Conservation (phyloP, 2,329 filamentous ascomycete species). For the Thielaviopsis ethacetica region DNA sequence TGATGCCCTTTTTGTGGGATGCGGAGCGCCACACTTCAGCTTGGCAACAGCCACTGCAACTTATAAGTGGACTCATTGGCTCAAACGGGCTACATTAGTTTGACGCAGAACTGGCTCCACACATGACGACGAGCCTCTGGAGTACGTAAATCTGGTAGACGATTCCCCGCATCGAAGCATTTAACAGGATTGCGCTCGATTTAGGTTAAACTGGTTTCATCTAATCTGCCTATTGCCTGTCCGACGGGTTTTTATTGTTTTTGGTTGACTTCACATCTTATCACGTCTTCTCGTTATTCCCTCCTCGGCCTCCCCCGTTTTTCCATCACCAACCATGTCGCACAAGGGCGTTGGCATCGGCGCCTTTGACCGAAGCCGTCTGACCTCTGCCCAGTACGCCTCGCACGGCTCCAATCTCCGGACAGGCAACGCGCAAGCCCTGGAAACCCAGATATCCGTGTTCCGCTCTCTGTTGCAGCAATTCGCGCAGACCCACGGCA, state of each 20-base stretch:
- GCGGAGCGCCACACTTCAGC: background rate
- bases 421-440: slow-evolving; percentile 64
- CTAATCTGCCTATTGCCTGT: background rate
- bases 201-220: background rate
- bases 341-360: slow-evolving; percentile 79
- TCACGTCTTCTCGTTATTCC: background rate
- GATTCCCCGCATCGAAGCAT: slow-evolving; percentile 2
- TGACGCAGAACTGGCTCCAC: background rate
- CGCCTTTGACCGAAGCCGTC: slow-evolving; percentile 70
- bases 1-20: slow-evolving; percentile 7
- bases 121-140: slow-evolving; percentile 5
- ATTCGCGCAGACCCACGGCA: slow-evolving; percentile 86
- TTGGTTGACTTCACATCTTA: background rate
- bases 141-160: background rate
- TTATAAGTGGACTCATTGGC: background rate
- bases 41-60: slow-evolving; percentile 1
- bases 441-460: slow-evolving; percentile 85
- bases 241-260: too few relatives aligned
- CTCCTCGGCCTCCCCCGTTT: background rate
- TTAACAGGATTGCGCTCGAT: background rate
- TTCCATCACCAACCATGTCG: slow-evolving; percentile 30
- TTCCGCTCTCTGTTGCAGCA: slow-evolving; percentile 92
- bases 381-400: slow-evolving; percentile 79
- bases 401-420: slow-evolving; percentile 80
- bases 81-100: slow-evolving; percentile 6